Base-by-base conservation (phyloP, 2,329 filamentous ascomycete species). In the Triangularia verruculosa region DNA sequence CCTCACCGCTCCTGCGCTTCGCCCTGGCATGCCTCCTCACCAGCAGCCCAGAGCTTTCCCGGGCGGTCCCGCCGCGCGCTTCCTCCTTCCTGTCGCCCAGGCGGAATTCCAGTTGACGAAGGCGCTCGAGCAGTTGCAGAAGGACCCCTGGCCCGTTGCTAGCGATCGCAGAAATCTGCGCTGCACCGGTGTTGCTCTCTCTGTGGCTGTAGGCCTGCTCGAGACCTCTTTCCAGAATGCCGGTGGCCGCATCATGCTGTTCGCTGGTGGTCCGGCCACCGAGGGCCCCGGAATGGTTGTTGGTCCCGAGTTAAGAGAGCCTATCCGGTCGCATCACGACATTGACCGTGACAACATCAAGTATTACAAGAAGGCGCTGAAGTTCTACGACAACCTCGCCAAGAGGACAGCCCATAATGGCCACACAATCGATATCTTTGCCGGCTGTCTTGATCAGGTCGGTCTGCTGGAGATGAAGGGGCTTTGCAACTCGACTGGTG, bases 281-380 rank as follows among this genome's bases (percentile, higher is more conserved):
- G 95, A 99, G 77, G 95, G 95, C 1, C 95, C 95, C 11, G 95
- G 95, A 66, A 93, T 97, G 86, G 95, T 99, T 30, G 95, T 99
- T 74, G 93, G 93, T 2, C 92, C 95, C 24, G 95, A 99, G 78
- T 82, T 99, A 69, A 90, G 94, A 76, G 95, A 99, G 76, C 93
- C 96, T 9, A 98, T 99, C 69, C 90, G 95, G 74, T 98, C 94
- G 51, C 95, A 99, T 79, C 95, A 99, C 78, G 95, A 99, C 73
- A 99, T 99, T 77, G 95, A 99, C 75, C 88, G 93, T 63, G 95
- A 99, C 78, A 97, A 97, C 76, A 96, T 97, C 80, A 99, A 99
- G 78, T 97, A 98, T 79, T 98, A 96, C 81, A 99, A 99, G 84
- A 99, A 99, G 80, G 95, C 95, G 22, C 79, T 97, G 58, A 99